Base-by-base conservation (phyloP, 2,329 filamentous ascomycete genomes). In the Colletotrichum sp. region DNA sequence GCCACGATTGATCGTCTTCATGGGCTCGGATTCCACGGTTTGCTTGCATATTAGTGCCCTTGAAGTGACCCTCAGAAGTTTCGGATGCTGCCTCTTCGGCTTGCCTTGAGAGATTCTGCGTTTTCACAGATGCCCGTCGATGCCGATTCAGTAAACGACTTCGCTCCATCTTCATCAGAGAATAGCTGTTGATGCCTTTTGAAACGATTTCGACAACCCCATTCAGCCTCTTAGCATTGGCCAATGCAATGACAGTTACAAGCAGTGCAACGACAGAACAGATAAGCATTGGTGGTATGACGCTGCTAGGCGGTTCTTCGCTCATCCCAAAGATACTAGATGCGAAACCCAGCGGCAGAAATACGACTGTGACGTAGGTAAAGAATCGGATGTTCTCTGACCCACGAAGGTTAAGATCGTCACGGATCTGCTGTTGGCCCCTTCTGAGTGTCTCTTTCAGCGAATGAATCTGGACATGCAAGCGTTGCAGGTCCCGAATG, bases 321-420 rank as follows among this genome's bases (percentile, higher is more conserved):
- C 61, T 64, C 80, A 82, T 83, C 57, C 82, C 82, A 71, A 81
- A 82, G 5, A 83, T 73, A 34, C 78, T 79, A 4, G 79, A 73
- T 2, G 79, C 79, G 31, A 83, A 80, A 9, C 81, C 79, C 0
- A 81, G 72, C 0, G 81, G 81, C 4, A 83, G 72, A 72, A 83
- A 83, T 27, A 83, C 77, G 6, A 81, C 79, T 1, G 81, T 83
- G 6, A 81, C 79, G 63, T 82, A 82, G 1, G 82, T 83, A 67
- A 83, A 83, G 54, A 79, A 76, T 0, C 77, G 78, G 58, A 83
- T 78, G 59, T 82, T 79, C 57, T 81, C 77, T 1, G 78, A 77
- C 2, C 74, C 64, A 13, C 69, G 59, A 16, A 76, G 47, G 12
- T 71, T 59, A 5, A 76, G 62, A 18, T 77, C 75, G 13, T 75